A percentile compares a stretch with the other conserved stretches of the same genome.
Conservation (phyloP, 1,284 basidiomycete species). For the Cystobasidium pallidum region DNA sequence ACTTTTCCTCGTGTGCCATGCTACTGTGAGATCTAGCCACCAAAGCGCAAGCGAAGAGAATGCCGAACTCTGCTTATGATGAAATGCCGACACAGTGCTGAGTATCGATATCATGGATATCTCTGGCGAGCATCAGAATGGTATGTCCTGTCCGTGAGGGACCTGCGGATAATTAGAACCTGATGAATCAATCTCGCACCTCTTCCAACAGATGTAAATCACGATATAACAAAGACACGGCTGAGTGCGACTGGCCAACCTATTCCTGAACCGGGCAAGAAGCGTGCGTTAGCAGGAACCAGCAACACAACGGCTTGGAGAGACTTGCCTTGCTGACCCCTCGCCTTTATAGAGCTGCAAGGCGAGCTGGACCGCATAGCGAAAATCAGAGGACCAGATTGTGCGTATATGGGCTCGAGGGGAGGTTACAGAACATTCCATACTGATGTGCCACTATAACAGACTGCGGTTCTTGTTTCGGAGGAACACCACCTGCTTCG, state of each 20-base stretch:
- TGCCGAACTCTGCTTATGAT: too few species aligned
- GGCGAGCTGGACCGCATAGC: conserved; percentile 80
- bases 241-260: conserved; percentile 66
- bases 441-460: not conserved
- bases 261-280: conserved; percentile 61
- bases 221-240: conserved; percentile 85
- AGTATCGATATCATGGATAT: conserved; percentile 98
- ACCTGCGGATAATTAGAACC: too few species aligned
- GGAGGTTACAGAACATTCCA: not conserved
- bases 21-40: conserved; percentile 70
- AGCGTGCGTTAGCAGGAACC: too few species aligned
- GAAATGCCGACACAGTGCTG: too few species aligned
- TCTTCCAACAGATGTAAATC: conserved; percentile 67
- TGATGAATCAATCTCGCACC: not conserved
- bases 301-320: too few species aligned
- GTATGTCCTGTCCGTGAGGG: conserved; percentile 40
- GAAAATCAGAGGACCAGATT: conserved; percentile 42
- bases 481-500: conserved; percentile 73
- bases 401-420: conserved; percentile 18
- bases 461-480: conserved; percentile 92
- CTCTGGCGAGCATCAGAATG: conserved; percentile 85
- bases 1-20: conserved; percentile 97
- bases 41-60: not conserved
- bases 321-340: too few species aligned
- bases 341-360: conserved; percentile 64